phyloP scores from a whole-genome alignment of 176 grass and related monocot genomes.

The Zea mays region DNA sequence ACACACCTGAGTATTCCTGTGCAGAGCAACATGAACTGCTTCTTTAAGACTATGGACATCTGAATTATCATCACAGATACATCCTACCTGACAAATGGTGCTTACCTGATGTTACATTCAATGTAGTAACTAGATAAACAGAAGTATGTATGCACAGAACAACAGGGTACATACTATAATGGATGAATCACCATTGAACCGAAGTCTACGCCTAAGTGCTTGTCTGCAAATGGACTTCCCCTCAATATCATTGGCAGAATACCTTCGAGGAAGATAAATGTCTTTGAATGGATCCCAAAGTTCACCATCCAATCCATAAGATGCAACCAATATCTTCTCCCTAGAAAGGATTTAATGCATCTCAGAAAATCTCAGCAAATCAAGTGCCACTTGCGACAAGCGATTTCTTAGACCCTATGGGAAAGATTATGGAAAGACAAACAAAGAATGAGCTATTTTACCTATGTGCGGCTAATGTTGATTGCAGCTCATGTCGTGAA shows the following conservation, averaged over 20 bases:
- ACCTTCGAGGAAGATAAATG: conserved; percentile 47
- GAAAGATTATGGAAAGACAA: not conserved
- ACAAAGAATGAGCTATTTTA: conserved; percentile 36
- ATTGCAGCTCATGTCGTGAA: conserved; percentile 54
- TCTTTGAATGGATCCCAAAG: conserved; percentile 59
- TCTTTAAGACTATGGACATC: conserved; percentile 44
- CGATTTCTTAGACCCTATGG: not conserved
- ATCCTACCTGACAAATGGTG: conserved; percentile 44
- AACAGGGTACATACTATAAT: conserved; percentile 37
- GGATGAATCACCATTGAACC: conserved; percentile 26
- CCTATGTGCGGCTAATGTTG: conserved; percentile 53
- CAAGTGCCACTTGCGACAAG: not conserved
- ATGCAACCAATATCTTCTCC: conserved; percentile 51
- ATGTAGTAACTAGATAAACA: conserved; percentile 3
- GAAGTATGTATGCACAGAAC: not conserved
- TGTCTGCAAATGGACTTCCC: conserved; percentile 52
- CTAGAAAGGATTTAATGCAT: conserved; percentile 28
- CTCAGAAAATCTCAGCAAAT: conserved; percentile 17
- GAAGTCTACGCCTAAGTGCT: conserved; percentile 43
- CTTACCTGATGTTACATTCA: conserved; percentile 10
- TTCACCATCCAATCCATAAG: conserved; percentile 50
- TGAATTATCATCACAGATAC: conserved; percentile 41
- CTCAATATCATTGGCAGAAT: conserved; percentile 54
- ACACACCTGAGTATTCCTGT: conserved; percentile 44
- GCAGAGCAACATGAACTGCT: conserved; percentile 34